Conservation (phyloP, 805 yeast species). For the Kuraishia ogatae region DNA sequence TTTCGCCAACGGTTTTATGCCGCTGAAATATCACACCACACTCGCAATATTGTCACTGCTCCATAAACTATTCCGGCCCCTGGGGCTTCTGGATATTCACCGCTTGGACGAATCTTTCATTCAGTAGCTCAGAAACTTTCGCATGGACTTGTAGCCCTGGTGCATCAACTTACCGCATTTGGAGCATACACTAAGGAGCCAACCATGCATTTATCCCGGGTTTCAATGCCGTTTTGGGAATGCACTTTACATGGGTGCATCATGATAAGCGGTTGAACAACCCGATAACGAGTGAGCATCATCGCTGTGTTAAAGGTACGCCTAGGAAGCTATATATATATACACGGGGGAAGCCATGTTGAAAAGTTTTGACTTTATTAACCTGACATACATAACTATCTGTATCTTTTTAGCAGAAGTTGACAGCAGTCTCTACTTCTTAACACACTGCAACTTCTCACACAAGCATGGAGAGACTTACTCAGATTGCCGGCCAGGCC, state of each 20-base stretch:
- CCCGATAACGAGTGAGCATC: background rate
- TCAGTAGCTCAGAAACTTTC: background rate
- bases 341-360: background rate
- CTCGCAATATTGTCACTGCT: background rate
- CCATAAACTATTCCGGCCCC: too few species aligned
- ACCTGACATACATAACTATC: background rate
- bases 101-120: too few species aligned
- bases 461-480: conserved; percentile 49
- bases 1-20: too few species aligned
- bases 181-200: background rate
- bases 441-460: background rate
- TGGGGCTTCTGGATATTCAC: too few species aligned
- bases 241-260: background rate
- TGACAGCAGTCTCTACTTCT: background rate
- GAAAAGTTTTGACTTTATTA: too few species aligned
- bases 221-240: background rate
- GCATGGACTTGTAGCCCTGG: background rate
- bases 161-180: background rate
- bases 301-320: background rate
- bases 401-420: background rate
- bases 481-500: conserved; percentile 54
- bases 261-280: background rate
- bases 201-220: background rate
- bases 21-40: background rate
- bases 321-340: too few species aligned